Evolutionary conservation across 805 yeast genomes (phyloP), one percentile per base, ranked within the genome.

Genomic region (Wickerhamomyces sydowiorum): DNA sequence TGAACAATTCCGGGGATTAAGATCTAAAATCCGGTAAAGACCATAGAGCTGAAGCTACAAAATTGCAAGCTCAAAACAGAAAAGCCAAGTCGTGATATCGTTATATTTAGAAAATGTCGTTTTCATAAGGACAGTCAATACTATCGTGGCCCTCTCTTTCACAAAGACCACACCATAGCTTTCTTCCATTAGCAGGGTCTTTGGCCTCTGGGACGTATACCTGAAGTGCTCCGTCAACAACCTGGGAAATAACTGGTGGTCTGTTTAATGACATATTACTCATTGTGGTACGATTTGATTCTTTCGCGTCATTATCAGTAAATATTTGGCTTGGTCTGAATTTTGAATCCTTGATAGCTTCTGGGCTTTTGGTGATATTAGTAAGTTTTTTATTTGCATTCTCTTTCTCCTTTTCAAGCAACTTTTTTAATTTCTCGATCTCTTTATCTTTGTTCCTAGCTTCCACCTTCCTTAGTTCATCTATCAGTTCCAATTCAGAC

Each of bases 101-200:
- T n/a, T 15, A 28, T 36, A 21, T 10, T 21, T 18, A 56, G 34
- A 56, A 56, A 17, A 56, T 44, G 32, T 55, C 60, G 25, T 52
- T 57, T 29, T 55, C 95, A 57, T 77, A 88, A 0, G 96, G 96
- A 62, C 99, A 91, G 42, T 88, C 88, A 24, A 81, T 69, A 49
- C 93, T 84, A 37, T 80, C 82, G 57, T 91, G 99, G 1, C 98
- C 99, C 36, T 78, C 80, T 41, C 87, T 69, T 60, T 91, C 98
- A 65, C 99, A 91, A 40, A 88, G 68, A 0, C 95, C 96, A 65
- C 99, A 91, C 96, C 96, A 91, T 47, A 77, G 72, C 22, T 66
- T 66, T 35, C 90, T 72, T 1, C 96, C 96, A 2, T 78, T 78
- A 0, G 89, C 70, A 1, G 90, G 84, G 57, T 87, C 93, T 13